Evolutionary conservation across 2,329 filamentous ascomycete genomes (phyloP).

Genomic region (Epichloe festucae): DNA sequence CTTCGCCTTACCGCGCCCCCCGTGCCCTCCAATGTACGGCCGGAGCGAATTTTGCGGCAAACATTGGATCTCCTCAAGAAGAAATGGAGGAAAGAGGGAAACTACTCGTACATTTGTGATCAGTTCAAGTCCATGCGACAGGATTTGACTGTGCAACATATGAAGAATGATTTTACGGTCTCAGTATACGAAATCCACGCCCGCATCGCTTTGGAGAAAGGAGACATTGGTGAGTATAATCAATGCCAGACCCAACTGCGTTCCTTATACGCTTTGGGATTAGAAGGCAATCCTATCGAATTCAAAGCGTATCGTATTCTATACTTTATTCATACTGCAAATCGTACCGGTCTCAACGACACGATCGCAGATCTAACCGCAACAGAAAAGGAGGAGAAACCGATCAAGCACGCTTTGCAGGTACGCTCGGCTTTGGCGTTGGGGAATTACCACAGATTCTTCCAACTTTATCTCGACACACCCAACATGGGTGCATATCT

Average conservation of each 20-base stretch:
- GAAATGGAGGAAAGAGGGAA: constrained; percentile 88
- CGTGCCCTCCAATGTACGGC: constrained; percentile 78
- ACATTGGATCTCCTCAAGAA: constrained; percentile 80
- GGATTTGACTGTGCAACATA: constrained; percentile 93
- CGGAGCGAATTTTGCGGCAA: constrained; percentile 64
- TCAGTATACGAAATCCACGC: constrained; percentile 96
- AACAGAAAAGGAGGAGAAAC: constrained; percentile 77
- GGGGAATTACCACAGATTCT: constrained; percentile 96
- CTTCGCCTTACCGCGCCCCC: constrained; percentile 80
- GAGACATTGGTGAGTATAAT: constrained; percentile 99
- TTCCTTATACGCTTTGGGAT: constrained; percentile 73
- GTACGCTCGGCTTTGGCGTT: constrained; percentile 85
- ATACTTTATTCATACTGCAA: constrained; percentile 98
- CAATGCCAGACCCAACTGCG: constrained; percentile 98
- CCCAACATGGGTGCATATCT: constrained; percentile 96
- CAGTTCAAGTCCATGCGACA: constrained; percentile 98
- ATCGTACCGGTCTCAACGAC: constrained; percentile 96
- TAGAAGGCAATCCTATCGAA: constrained; percentile 83
- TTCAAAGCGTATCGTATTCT: constrained; percentile 99
- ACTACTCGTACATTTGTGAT: constrained; percentile 96
- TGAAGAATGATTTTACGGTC: constrained; percentile 94
- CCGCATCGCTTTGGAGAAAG: constrained; percentile 93
- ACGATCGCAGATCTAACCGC: constrained; percentile 96
- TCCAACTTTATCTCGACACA: constrained; percentile 86
- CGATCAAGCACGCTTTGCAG: constrained; percentile 81